Evolutionary conservation across 345 rosid species (phyloP).

Genomic region (Eucalyptus curtisii): DNA sequence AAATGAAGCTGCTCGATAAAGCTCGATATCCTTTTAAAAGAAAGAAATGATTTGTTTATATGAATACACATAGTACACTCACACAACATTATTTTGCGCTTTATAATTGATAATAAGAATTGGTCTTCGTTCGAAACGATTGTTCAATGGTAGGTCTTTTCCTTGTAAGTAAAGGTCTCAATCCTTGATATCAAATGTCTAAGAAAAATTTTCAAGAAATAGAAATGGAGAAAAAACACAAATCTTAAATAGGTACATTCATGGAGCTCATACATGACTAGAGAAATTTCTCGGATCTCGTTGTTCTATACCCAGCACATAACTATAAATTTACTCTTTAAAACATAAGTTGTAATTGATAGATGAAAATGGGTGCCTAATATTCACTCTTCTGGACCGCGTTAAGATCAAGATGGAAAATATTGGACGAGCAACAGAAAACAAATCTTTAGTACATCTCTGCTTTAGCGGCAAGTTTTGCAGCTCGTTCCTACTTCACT

Average conservation of each 20-base stretch:
- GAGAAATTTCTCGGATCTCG: no score
- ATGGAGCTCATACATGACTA: no score
- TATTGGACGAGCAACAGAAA: neutral
- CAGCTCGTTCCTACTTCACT: slow-evolving; percentile 32
- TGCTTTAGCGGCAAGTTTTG: slow-evolving; percentile 64
- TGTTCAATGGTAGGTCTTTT: neutral
- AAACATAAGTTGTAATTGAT: no score
- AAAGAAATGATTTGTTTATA: neutral
- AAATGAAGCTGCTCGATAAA: neutral
- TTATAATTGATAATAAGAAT: neutral
- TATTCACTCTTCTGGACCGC: no score
- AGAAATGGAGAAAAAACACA: neutral
- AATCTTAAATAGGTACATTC: neutral
- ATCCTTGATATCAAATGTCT: neutral
- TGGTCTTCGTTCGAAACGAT: neutral
- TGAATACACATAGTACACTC: neutral
- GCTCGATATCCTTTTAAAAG: neutral
- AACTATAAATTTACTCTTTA: no score
- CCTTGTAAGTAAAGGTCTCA: neutral
- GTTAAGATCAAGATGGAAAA: no score
- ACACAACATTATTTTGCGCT: neutral
- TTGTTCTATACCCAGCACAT: neutral
- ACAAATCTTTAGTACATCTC: slow-evolving; percentile 48
- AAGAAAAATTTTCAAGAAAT: neutral
- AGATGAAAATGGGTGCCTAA: no score